Conservation (phyloP, 768 basidiomycete genomes). For the Chlorophyllum brunneum region DNA sequence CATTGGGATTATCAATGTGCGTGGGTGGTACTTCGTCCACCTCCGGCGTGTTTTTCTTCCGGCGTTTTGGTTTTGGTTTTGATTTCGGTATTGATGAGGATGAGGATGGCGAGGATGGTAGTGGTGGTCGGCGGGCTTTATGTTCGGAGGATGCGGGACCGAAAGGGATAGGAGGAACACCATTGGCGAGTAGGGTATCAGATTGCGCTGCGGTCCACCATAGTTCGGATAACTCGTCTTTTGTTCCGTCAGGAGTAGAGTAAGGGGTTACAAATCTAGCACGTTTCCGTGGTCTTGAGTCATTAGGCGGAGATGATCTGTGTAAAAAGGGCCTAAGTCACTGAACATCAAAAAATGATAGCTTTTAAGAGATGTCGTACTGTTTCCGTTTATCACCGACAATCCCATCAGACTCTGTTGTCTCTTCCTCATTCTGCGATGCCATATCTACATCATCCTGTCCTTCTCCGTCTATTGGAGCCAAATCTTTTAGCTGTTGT, state of each 20-base stretch:
- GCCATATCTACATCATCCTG: no score
- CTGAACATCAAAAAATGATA: conserved; percentile 1
- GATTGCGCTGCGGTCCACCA: conserved; percentile 78
- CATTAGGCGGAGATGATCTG: conserved; percentile 20
- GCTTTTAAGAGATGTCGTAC: conserved; percentile 21
- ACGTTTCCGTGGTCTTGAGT: conserved; percentile 56
- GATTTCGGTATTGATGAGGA: conserved; percentile 7
- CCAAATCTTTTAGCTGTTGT: conserved; percentile 33
- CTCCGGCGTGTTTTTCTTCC: conserved; percentile 8
- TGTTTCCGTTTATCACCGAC: conserved; percentile 66
- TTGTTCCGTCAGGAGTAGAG: conserved; percentile 28
- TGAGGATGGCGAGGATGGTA: not conserved
- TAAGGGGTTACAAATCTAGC: conserved; percentile 42
- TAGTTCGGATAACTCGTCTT: conserved; percentile 46
- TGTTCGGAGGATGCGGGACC: conserved; percentile 30
- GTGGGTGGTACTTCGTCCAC: conserved; percentile 6
- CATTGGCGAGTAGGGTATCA: conserved; percentile 58
- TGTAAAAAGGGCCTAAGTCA: not conserved
- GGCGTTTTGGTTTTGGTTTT: conserved; percentile 12
- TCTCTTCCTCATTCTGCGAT: conserved; percentile 30
- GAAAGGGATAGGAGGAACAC: conserved; percentile 52
- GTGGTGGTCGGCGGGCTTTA: not conserved
- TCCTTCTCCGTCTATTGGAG: no score
- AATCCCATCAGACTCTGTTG: conserved; percentile 27
- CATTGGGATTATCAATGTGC: conserved; percentile 30